Base-by-base conservation (phyloP, 768 basidiomycete genomes). In the Sarcodon aspratus region DNA sequence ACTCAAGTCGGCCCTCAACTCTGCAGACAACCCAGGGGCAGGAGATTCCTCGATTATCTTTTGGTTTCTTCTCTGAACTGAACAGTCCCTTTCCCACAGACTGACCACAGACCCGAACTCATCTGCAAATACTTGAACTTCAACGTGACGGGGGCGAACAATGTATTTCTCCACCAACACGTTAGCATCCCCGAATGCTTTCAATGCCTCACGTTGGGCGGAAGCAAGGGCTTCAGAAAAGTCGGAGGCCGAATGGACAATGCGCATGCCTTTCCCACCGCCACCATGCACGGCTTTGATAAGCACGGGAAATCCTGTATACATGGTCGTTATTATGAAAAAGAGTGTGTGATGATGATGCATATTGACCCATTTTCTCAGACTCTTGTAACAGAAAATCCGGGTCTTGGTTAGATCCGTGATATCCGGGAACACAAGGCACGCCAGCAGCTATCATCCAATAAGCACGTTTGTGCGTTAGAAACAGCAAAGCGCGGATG, bases 231-330 rank as follows among this genome's bases (percentile, higher is more conserved):
- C 83, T 52, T 91, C 88, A 52, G 74, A 66, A 56, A 97, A 95
- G 12, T 82, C 80, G 37, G 71, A 69, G n/a, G 73, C 65, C 2
- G 76, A 72, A 18, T 76, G 66, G 3, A 91, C 89, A 9, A 79
- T 80, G 38, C 91, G 82, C 92, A 96, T 96, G 38, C 93, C 93
- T 62, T 96, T 96, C 1, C 93, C 94, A 6, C 93, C 93, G 13
- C 93, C 94, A 21, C 94, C 93, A 55, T 94, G 85, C 43, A 93
- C 84, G n/a, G 93, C 94, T 61, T 97, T 97, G 66, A 97, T 96
- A 31, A 97, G 70, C 2, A 95, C 86, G 27, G 93, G 93, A 59
- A 88, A 95, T 9, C 86, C 85, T 84, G 38, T 18, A 48, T 4
- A 36, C 10, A 44, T 2, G 33, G 33, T 27, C 10, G 36, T 31